phyloP scores from a whole-genome alignment of 1,139 yeast genomes.

The Pichia sp. region DNA sequence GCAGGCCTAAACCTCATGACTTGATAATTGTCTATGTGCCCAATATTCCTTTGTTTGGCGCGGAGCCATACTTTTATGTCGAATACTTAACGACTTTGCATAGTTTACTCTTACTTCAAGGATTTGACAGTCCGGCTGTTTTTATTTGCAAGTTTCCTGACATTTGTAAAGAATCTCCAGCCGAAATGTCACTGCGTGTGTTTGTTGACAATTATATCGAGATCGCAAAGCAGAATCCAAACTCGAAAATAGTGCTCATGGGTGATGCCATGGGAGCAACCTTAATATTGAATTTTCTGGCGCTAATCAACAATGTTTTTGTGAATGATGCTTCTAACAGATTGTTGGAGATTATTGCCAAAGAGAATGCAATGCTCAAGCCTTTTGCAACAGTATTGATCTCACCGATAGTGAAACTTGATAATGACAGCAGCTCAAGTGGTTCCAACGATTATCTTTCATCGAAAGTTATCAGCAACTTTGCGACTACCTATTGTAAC shows the following conservation, averaged over 20 bases:
- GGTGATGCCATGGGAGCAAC: conserved; percentile 42
- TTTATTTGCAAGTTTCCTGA: conserved; percentile 30
- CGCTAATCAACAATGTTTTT: conserved; percentile 14
- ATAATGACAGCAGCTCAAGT: background rate
- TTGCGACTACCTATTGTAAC: conserved; percentile 1
- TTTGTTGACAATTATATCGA: conserved; percentile 29
- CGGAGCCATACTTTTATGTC: conserved; percentile 31
- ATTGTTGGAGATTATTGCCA: background rate
- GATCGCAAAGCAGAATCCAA: conserved; percentile 17
- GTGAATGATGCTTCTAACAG: conserved; percentile 1
- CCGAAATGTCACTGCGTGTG: conserved; percentile 24
- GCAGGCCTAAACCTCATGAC: conserved; percentile 27
- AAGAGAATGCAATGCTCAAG: conserved; percentile 6
- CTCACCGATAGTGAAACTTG: conserved; percentile 30
- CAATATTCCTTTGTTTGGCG: conserved; percentile 22
- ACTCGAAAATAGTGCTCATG: conserved; percentile 26
- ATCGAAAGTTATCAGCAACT: background rate
- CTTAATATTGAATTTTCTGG: conserved; percentile 29
- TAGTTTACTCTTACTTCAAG: conserved; percentile 33
- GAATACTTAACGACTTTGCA: conserved; percentile 33
- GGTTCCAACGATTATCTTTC: conserved; percentile 1
- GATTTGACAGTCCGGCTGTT: conserved; percentile 37
- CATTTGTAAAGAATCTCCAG: conserved; percentile 19
- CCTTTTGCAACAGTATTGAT: conserved; percentile 34
- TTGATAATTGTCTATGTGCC: conserved; percentile 32